These are phyloP conservation scores for Theobroma grandiflorum DNA, from an alignment of 441 rosid genomes.

Conservation along the genomic window DNA sequence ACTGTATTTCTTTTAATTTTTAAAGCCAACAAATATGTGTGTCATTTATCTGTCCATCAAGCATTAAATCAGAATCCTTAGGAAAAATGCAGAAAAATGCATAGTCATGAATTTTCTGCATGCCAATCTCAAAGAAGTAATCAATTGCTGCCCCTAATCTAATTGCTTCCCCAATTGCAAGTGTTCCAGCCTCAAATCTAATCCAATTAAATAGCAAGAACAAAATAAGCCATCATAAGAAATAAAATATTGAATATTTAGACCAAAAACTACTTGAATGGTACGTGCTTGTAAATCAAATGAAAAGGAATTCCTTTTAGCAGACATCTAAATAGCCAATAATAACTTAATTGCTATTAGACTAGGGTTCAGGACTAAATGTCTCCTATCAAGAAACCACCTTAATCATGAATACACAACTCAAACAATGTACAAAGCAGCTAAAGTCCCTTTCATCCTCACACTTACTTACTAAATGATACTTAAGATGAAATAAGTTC, in stretches of 20 bases:
- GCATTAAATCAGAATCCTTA: not conserved
- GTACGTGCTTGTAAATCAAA: not conserved
- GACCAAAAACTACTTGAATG: not conserved
- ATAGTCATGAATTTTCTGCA: conserved; percentile 82
- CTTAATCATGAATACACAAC: conserved; percentile 1
- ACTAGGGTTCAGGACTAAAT: not conserved
- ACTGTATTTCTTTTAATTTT: not conserved
- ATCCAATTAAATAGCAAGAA: conserved; percentile 27
- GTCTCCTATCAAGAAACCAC: conserved; percentile 1
- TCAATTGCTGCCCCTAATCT: conserved; percentile 89
- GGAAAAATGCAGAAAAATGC: conserved; percentile 10
- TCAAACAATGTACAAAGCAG: conserved; percentile 6
- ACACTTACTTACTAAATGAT: not conserved
- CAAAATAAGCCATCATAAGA: conserved; percentile 4
- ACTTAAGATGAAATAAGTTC: conserved; percentile 21
- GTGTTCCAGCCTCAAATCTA: conserved; percentile 99
- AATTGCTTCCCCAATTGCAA: conserved; percentile 77
- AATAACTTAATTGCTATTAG: not conserved
- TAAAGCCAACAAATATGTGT: not conserved
- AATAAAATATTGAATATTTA: conserved; percentile 3
- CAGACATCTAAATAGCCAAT: not conserved
- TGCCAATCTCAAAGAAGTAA: conserved; percentile 81
- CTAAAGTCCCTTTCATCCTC: not conserved
- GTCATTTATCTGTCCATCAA: conserved; percentile 11
- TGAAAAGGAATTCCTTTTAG: not conserved